Evolutionary conservation across 352 stramenopile species (phyloP).

Genomic region (Phytophthora melonis): DNA sequence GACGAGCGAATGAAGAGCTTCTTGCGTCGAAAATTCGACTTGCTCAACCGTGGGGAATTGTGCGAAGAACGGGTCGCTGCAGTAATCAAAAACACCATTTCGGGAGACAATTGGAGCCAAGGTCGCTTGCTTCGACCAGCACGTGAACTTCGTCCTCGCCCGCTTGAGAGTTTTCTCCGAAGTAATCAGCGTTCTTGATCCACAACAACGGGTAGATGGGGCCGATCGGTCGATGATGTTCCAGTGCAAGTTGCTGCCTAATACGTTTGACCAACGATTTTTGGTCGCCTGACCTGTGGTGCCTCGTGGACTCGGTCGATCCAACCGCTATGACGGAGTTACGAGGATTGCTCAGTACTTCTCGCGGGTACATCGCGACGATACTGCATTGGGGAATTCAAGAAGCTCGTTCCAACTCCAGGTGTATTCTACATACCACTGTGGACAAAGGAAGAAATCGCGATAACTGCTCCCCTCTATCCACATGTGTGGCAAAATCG

Average conservation of each 20-base stretch:
- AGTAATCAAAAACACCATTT: too few relatives aligned
- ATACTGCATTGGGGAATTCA: slow-evolving; percentile 46
- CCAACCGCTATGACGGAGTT: slow-evolving; percentile 39
- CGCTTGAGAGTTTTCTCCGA: too few relatives aligned
- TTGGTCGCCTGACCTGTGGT: slow-evolving; percentile 42
- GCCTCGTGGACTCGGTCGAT: slow-evolving; percentile 36
- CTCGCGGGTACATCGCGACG: slow-evolving; percentile 38
- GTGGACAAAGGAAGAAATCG: slow-evolving; percentile 43
- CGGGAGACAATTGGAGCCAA: too few relatives aligned
- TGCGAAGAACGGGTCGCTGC: too few relatives aligned
- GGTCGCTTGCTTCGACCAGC: too few relatives aligned
- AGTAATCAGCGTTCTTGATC: too few relatives aligned
- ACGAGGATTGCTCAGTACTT: slow-evolving; percentile 30
- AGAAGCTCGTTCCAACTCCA: slow-evolving; percentile 41
- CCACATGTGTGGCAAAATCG: slow-evolving; percentile 38
- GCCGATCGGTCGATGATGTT: slow-evolving; percentile 35
- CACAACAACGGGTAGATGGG: too few relatives aligned
- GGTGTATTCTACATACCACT: slow-evolving; percentile 44
- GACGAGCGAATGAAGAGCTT: too few relatives aligned
- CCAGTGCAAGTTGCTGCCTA: slow-evolving; percentile 13
- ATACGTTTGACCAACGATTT: slow-evolving; percentile 18
- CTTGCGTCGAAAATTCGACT: too few relatives aligned
- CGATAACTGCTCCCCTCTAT: slow-evolving; percentile 32
- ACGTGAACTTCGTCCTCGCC: too few relatives aligned
- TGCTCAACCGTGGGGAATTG: too few relatives aligned